A percentile compares a stretch with the other conserved stretches of the same genome.
Evolutionary conservation across 495 filamentous ascomycete genomes (phyloP).

Genomic region (Aspergillus kassunensis): DNA sequence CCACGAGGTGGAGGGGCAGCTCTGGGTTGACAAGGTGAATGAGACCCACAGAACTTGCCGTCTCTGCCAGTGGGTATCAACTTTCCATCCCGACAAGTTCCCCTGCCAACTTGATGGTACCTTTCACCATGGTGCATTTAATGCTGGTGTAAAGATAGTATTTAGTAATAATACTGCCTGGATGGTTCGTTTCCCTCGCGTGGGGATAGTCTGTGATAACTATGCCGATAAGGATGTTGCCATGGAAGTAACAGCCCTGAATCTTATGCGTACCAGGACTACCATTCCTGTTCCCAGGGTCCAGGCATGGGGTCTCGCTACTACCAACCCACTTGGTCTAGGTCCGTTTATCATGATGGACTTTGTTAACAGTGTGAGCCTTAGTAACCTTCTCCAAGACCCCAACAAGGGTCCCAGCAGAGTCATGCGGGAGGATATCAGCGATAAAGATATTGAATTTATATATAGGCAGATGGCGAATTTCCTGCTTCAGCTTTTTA

Average conservation of each 20-base stretch:
- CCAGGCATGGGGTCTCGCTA: slow-evolving; percentile 33
- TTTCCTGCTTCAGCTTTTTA: slow-evolving; percentile 26
- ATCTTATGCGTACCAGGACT: slow-evolving; percentile 32
- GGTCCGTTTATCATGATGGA: slow-evolving; percentile 47
- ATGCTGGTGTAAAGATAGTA: slow-evolving; percentile 30
- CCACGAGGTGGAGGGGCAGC: slow-evolving; percentile 19
- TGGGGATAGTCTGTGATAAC: slow-evolving; percentile 27
- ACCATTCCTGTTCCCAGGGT: slow-evolving; percentile 42
- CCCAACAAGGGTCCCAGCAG: slow-evolving; percentile 15
- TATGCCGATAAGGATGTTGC: slow-evolving; percentile 39
- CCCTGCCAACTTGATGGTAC: slow-evolving; percentile 29
- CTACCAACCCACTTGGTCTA: slow-evolving; percentile 31
- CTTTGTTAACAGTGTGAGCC: slow-evolving; percentile 35
- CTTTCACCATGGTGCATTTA: slow-evolving; percentile 36
- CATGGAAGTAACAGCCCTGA: slow-evolving; percentile 38
- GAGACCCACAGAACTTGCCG: slow-evolving; percentile 24
- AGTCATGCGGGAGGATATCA: slow-evolving; percentile 22
- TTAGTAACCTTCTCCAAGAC: slow-evolving; percentile 21
- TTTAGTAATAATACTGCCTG: slow-evolving; percentile 31
- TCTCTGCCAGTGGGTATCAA: slow-evolving; percentile 36
- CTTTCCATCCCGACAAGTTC: slow-evolving; percentile 32
- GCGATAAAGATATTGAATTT: slow-evolving; percentile 20
- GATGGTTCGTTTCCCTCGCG: slow-evolving; percentile 39
- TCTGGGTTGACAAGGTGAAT: slow-evolving; percentile 37
- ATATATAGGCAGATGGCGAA: slow-evolving; percentile 31